Base-by-base conservation (phyloP, 2,329 filamentous ascomycete species). In the Colletotrichum truncatum region DNA sequence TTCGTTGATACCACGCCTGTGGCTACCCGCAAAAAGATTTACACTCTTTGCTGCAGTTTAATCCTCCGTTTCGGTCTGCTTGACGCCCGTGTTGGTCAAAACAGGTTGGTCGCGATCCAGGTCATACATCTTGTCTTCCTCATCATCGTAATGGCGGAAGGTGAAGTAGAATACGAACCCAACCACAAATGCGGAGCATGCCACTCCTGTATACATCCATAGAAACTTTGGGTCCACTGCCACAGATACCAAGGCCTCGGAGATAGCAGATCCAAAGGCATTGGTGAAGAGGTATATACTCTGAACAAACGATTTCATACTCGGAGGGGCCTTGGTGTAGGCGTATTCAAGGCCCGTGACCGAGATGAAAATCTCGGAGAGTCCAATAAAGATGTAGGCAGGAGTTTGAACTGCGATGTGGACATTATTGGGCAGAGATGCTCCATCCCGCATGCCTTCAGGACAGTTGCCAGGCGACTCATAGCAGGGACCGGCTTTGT, bases 321-420 rank as follows among this genome's bases (percentile, higher is more conserved):
- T 87, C 41, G 85, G 84, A 2, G 90, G 90, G 0, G 91, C 90
- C 76, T 93, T 92, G 72, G 89, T 91, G 77, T 89, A 93, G 16
- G 89, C 90, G 69, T 93, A 92, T 74, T 93, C 91, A 10, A 91
- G 84, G 66, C 87, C 87, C 1, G 90, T 91, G 66, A 93, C 88
- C 10, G 87, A 89, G 48, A 87, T 86, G 71, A 90, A 86, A 62
- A 90, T 88, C 73, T 90, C 87, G 0, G 85, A 81, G 12, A 87
- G 75, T 18, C 84, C 87, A 26, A 88, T 85, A 48, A 89, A 80
- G 49, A 89, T 74, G 18, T 87, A 85, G 28, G 85, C 88, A 11
- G 88, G 80, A 0, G 78, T 74, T 70, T 82, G 81, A 36, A 89
- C 75, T 72, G 84, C 85, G 38, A 89, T 86, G 70, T 87, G 82